Percentiles rank a stretch among this genome's conserved stretches.
phyloP scores from a whole-genome alignment of 2,329 filamentous ascomycete genomes.

The Chaetomiaceae sp. region DNA sequence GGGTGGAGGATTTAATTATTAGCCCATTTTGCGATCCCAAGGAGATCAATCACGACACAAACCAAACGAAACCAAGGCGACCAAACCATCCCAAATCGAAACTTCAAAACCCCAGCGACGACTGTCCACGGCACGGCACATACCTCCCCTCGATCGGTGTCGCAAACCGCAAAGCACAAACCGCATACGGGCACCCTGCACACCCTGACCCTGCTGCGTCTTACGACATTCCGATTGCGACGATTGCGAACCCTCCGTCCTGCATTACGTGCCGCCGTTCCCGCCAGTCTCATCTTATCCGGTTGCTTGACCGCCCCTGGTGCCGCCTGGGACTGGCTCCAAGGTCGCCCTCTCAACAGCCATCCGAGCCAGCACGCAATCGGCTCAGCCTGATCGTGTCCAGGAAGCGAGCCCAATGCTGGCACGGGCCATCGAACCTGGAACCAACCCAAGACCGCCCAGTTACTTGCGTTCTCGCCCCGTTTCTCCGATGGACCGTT shows the following conservation, averaged over 20 bases:
- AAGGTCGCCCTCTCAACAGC: constrained; percentile 13
- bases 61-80: too few relatives aligned
- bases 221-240: constrained; percentile 22
- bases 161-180: too few relatives aligned
- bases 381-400: constrained; percentile 21
- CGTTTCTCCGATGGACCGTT: constrained; percentile 21
- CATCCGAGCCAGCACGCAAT: constrained; percentile 28
- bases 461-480: constrained; percentile 17
- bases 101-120: too few relatives aligned
- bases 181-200: neutral
- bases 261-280: constrained; percentile 27
- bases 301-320: constrained; percentile 20
- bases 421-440: constrained; percentile 23
- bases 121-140: too few relatives aligned
- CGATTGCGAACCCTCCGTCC: constrained; percentile 24
- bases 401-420: constrained; percentile 26
- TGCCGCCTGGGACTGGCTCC: too few relatives aligned
- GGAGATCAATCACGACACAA: too few relatives aligned
- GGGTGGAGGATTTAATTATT: too few relatives aligned
- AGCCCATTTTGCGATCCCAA: too few relatives aligned
- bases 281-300: constrained; percentile 12
- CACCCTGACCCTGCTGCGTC: constrained; percentile 1
- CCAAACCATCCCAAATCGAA: too few relatives aligned
- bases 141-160: too few relatives aligned
- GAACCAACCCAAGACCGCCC: constrained; percentile 23